Conservation (phyloP, 371 early-diverging fungal species). For the Phascolomyces articulosus region DNA sequence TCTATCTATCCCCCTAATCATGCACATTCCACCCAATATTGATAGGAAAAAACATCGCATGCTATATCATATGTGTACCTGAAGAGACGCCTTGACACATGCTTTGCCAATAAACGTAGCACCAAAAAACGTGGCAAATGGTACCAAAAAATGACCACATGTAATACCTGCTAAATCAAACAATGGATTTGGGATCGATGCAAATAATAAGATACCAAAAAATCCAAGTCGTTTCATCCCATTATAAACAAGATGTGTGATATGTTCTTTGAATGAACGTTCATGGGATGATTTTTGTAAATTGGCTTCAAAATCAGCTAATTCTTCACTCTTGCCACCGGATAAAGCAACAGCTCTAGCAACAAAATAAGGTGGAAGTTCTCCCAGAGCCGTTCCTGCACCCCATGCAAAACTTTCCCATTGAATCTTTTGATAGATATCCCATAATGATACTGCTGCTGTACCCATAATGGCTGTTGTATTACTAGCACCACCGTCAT, state of each 20-base stretch:
- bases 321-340: slow-evolving; percentile 65
- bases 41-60: too few species aligned
- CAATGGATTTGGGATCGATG: slow-evolving; percentile 95
- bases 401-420: slow-evolving; percentile 89
- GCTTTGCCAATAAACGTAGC: slow-evolving; percentile 94
- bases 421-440: slow-evolving; percentile 71
- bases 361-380: slow-evolving; percentile 94
- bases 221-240: slow-evolving; percentile 80
- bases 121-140: slow-evolving; percentile 91
- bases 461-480: neutral
- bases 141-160: slow-evolving; percentile 88
- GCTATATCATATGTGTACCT: too few species aligned
- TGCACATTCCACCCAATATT: too few species aligned
- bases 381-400: slow-evolving; percentile 91
- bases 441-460: slow-evolving; percentile 48
- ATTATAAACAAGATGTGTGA: slow-evolving; percentile 63
- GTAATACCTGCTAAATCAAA: slow-evolving; percentile 95
- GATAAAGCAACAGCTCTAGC: slow-evolving; percentile 86
- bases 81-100: slow-evolving; percentile 81
- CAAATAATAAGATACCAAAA: slow-evolving; percentile 86
- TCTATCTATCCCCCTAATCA: too few species aligned
- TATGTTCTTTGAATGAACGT: slow-evolving; percentile 59
- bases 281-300: slow-evolving; percentile 35
- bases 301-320: slow-evolving; percentile 61
- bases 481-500: slow-evolving; percentile 7